Percentiles rank a stretch among this genome's conserved stretches.
phyloP scores from a whole-genome alignment of 2,329 filamentous ascomycete genomes.

The Phialophora expanda region DNA sequence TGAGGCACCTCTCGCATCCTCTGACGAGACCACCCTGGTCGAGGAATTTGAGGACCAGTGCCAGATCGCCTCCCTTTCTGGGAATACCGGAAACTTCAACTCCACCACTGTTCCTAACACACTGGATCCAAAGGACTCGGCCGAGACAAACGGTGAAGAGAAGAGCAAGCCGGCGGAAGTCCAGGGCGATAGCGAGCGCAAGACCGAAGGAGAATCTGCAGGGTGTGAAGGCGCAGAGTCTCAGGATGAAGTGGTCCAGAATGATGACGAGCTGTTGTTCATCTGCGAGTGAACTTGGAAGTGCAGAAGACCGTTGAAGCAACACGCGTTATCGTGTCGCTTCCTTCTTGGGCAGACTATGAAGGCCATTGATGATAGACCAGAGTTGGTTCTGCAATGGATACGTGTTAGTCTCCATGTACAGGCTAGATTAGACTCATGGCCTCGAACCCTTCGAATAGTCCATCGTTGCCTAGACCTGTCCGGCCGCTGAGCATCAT shows the following conservation, averaged over 20 bases:
- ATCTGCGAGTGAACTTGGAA: background rate
- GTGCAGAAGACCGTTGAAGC: background rate
- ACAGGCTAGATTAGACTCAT: background rate
- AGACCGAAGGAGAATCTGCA: background rate
- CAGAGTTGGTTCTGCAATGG: background rate
- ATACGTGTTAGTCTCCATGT: background rate
- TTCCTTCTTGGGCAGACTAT: background rate
- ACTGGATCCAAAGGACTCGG: background rate
- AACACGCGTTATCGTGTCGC: background rate
- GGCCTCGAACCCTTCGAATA: background rate
- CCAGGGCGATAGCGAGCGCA: background rate
- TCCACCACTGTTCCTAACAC: background rate
- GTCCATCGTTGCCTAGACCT: background rate
- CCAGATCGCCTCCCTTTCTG: background rate
- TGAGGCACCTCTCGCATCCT: background rate
- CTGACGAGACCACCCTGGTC: background rate
- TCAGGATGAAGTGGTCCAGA: background rate
- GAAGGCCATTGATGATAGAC: background rate
- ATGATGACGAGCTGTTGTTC: background rate
- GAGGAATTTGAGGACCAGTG: conserved; percentile 5
- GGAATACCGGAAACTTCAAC: background rate
- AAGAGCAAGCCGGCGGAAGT: background rate
- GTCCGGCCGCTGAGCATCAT: background rate
- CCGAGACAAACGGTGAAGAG: background rate
- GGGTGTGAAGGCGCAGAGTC: background rate